A percentile compares a stretch with the other conserved stretches of the same genome.
Evolutionary conservation across 78 protist species (phyloP).

Genomic region (Dictyostelium discoideum): DNA sequence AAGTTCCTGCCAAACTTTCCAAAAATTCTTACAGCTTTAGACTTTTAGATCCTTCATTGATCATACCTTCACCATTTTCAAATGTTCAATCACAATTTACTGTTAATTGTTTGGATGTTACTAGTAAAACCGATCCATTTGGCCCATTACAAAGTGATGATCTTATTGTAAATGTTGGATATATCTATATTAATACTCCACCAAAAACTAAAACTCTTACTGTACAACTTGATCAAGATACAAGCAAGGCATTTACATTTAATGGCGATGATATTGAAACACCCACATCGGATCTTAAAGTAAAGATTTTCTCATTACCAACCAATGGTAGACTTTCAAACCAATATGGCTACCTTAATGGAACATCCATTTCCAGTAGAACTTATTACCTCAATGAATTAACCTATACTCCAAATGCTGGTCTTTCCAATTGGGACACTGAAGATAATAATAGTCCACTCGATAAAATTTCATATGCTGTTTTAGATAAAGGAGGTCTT

Average conservation of each 20-base stretch:
- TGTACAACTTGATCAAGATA: background rate
- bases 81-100: background rate
- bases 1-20: background rate
- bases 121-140: background rate
- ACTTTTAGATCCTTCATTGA: background rate
- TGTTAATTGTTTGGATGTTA: background rate
- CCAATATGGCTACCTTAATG: background rate
- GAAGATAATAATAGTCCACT: background rate
- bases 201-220: background rate
- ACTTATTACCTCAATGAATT: background rate
- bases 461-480: background rate
- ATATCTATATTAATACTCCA: background rate
- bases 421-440: slow-evolving; percentile 10
- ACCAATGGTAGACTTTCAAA: slow-evolving; percentile 18
- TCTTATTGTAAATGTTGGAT: background rate
- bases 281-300: background rate
- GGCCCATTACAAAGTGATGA: background rate
- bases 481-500: background rate
- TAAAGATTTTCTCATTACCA: background rate
- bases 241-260: background rate
- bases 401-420: slow-evolving; percentile 22
- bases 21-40: background rate
- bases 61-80: background rate
- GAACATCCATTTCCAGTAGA: background rate
- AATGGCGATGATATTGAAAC: background rate